Evolutionary conservation across 1,139 yeast species (phyloP).

Genomic region (Pichia sp.): DNA sequence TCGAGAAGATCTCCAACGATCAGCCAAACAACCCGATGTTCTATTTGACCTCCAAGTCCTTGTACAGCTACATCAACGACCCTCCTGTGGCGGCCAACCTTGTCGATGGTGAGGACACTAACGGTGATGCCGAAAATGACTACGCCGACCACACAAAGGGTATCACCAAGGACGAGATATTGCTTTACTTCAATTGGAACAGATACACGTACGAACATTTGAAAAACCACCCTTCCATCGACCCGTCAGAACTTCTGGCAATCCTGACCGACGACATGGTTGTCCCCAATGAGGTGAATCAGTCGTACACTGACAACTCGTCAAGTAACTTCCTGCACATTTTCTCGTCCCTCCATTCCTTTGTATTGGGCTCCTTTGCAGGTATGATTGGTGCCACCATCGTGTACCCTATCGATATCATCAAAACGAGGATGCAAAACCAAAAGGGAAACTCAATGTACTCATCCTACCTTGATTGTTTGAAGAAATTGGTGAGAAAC

Average conservation of each 20-base stretch:
- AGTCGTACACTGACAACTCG: conserved; percentile 31
- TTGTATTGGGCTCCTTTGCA: conserved; percentile 86
- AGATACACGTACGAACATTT: conserved; percentile 44
- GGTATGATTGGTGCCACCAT: conserved; percentile 98
- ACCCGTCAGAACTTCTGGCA: conserved; percentile 45
- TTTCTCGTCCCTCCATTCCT: conserved; percentile 83
- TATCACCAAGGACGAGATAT: conserved; percentile 46
- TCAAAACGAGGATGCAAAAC: conserved; percentile 97
- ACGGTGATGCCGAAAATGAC: too few species aligned
- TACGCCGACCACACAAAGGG: conserved; percentile 34
- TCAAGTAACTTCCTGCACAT: conserved; percentile 43
- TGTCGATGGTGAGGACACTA: not conserved
- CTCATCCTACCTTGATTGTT: conserved; percentile 81
- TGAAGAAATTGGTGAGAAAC: conserved; percentile 63
- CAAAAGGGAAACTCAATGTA: conserved; percentile 73
- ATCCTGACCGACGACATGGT: conserved; percentile 52
- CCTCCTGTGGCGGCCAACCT: not conserved
- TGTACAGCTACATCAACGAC: conserved; percentile 9
- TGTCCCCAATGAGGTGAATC: conserved; percentile 38
- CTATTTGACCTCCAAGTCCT: conserved; percentile 9
- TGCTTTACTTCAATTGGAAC: conserved; percentile 49
- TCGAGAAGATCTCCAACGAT: conserved; percentile 35
- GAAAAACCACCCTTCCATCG: conserved; percentile 45
- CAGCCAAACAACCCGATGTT: conserved; percentile 15
- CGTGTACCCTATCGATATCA: conserved; percentile 96